These are phyloP conservation scores for Backusella macrospora DNA, from an alignment of 192 early-diverging fungal species.

Conservation along the genomic window DNA sequence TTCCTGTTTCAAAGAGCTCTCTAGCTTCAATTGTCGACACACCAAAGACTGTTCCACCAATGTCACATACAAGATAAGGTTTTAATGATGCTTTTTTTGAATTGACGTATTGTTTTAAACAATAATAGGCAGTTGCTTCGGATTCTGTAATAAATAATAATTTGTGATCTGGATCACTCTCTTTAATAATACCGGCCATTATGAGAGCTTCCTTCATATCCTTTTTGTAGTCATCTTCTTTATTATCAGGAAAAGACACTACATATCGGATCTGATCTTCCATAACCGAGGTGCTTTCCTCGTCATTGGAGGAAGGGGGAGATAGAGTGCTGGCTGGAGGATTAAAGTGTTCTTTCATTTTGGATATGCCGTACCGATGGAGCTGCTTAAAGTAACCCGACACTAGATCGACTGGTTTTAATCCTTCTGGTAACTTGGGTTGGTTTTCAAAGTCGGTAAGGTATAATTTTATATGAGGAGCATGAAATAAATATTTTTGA, in stretches of 20 bases:
- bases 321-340: no score
- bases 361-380: neutral
- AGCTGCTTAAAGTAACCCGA: neutral
- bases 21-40: conserved; percentile 5
- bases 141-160: neutral
- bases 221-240: neutral
- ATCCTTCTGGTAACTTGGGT: neutral
- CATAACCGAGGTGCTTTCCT: neutral
- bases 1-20: conserved; percentile 6
- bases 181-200: neutral
- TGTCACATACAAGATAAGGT: conserved; percentile 4
- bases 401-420: neutral
- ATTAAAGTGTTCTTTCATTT: neutral
- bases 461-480: neutral
- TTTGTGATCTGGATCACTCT: neutral
- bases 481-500: neutral
- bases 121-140: neutral
- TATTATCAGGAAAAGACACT: neutral
- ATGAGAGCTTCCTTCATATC: neutral
- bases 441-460: neutral
- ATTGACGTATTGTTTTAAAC: neutral
- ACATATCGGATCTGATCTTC: neutral
- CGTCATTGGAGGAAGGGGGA: neutral
- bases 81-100: conserved; percentile 3
- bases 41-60: neutral